phyloP scores from a whole-genome alignment of 805 yeast species.

The Allodekkera sacchari region DNA sequence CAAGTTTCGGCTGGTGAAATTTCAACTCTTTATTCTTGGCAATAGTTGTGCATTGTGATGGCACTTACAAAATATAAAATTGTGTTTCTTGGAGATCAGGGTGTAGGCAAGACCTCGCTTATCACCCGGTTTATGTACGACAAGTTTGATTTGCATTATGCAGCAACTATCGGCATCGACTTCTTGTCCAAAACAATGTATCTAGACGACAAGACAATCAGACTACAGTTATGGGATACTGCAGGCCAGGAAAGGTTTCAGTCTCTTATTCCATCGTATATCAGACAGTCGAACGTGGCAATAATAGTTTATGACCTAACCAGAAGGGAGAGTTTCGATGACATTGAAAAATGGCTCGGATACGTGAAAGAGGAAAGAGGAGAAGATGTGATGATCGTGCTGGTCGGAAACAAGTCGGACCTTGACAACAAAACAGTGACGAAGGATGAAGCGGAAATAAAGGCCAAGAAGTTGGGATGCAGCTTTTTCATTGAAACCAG shows the following conservation, averaged over 20 bases:
- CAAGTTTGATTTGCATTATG: constrained; percentile 91
- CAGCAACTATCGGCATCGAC: constrained; percentile 96
- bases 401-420: constrained; percentile 91
- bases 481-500: constrained; percentile 85
- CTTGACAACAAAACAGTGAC: constrained; percentile 78
- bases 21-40: too few species aligned
- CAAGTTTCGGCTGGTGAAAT: too few species aligned
- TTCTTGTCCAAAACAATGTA: constrained; percentile 91
- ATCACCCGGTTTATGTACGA: constrained; percentile 98
- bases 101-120: constrained; percentile 93
- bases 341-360: constrained; percentile 85
- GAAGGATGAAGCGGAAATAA: constrained; percentile 73
- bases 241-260: constrained; percentile 97
- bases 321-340: constrained; percentile 73
- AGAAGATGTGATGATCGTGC: constrained; percentile 73
- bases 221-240: constrained; percentile 96
- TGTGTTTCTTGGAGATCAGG: constrained; percentile 95
- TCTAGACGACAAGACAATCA: constrained; percentile 87
- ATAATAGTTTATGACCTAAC: constrained; percentile 94
- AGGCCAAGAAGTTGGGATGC: constrained; percentile 65
- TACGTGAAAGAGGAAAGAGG: constrained; percentile 94
- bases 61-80: constrained; percentile 70
- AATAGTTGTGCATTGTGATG: too few species aligned
- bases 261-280: constrained; percentile 89
- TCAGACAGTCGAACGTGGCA: constrained; percentile 95